These are phyloP conservation scores for Hydrangea macrophylla DNA, from an alignment of 148 eudicot species.

Conservation along the genomic window DNA sequence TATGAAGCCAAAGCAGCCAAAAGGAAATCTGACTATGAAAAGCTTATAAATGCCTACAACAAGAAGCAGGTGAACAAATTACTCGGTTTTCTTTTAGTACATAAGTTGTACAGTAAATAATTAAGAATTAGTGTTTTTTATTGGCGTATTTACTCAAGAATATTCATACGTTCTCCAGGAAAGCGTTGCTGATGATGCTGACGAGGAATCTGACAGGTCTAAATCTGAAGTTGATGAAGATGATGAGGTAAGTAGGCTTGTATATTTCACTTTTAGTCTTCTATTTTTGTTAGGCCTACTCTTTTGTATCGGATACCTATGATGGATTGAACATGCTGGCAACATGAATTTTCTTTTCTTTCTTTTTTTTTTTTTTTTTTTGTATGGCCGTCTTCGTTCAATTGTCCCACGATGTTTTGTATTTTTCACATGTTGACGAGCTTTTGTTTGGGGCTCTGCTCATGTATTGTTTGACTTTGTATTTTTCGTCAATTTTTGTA, in stretches of 20 bases:
- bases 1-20: constrained; percentile 64
- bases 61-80: constrained; percentile 47
- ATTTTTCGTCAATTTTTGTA: not conserved
- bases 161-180: constrained; percentile 23
- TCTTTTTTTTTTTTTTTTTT: too few species aligned
- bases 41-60: constrained; percentile 47
- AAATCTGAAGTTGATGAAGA: constrained; percentile 49
- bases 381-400: not conserved
- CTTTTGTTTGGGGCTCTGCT: not conserved
- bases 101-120: not conserved
- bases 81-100: not conserved
- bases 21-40: constrained; percentile 53
- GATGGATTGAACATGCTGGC: too few species aligned
- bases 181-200: constrained; percentile 41
- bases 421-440: not conserved
- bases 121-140: not conserved
- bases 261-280: constrained; percentile 12
- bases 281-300: not conserved
- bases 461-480: not conserved
- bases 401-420: not conserved
- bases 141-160: not conserved
- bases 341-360: too few species aligned
- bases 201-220: constrained; percentile 54
- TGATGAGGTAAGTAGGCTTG: constrained; percentile 56
- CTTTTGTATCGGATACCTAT: not conserved